These are phyloP conservation scores for Microbotryum intermedium DNA, from an alignment of 1,284 basidiomycete genomes.

Conservation along the genomic window DNA sequence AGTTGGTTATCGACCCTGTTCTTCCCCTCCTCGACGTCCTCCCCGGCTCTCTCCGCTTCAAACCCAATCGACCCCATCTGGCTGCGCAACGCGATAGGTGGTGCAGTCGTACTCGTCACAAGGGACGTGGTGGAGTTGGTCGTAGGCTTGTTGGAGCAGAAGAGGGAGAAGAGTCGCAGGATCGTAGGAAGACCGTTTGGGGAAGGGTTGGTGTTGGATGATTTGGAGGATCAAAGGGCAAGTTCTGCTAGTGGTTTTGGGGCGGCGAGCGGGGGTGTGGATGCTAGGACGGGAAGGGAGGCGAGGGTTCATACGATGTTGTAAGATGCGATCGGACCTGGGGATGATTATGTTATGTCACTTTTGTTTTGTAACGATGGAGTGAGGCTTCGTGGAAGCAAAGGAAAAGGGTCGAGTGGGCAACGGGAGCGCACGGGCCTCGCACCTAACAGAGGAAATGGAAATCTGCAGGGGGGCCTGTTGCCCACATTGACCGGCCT, in stretches of 20 bases:
- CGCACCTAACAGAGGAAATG: no score
- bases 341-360: no score
- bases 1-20: neutral
- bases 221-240: neutral
- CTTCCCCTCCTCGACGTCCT: neutral
- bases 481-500: no score
- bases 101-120: conserved; percentile 18
- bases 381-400: no score
- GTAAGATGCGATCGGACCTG: neutral
- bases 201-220: conserved; percentile 7
- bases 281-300: neutral
- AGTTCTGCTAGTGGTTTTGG: neutral
- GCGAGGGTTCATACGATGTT: conserved; percentile 1
- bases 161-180: conserved; percentile 22
- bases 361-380: no score
- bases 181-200: conserved; percentile 25
- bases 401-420: no score
- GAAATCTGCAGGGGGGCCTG: no score
- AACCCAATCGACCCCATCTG: conserved; percentile 29
- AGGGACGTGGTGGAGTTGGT: conserved; percentile 25
- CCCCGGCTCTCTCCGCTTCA: neutral
- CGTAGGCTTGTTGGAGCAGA: conserved; percentile 19
- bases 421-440: no score
- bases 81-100: conserved; percentile 30
- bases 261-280: neutral